Base-by-base conservation (phyloP, 805 yeast species). In the Blastobotrys terrestris region DNA sequence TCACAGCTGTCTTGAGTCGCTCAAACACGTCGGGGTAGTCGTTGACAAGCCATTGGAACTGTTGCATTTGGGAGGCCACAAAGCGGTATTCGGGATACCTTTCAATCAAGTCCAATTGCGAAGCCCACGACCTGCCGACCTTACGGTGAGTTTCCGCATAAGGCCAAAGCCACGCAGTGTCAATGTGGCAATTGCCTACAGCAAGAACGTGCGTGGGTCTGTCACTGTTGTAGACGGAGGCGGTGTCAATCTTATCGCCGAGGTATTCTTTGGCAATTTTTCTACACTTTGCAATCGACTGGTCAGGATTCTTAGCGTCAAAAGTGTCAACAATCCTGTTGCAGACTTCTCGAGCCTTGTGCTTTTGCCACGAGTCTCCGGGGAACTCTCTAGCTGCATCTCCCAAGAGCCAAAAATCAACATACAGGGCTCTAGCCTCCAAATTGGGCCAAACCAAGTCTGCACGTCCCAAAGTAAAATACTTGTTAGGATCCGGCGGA, bases 111-210 rank as follows among this genome's bases (percentile, higher is more conserved):
- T 88, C 84, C 49, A 92, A 73, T 71, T 92, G 99, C 7, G 96
- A 81, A 0, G 96, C 84, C 98, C 98, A 92, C 3, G 96, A 88
- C 58, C 99, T 78, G 2, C 91, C 96, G 52, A 92, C 81, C 65
- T 92, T 92, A 50, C 98, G 79, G 61, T 87, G 84, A 1, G 98
- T 89, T 67, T 94, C 97, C 2, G 96, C 97, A 74, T 85, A 92
- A n/a, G 97, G 98, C 99, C 99, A 92, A 54, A 90, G 75, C 99
- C 99, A 92, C 14, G 98, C 98, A 15, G 98, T 92, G 64, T 92
- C 99, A 60, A 91, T 91, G 67, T 91, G 98, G 67, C 98, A 94
- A 67, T 94, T 87, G 44, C 99, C 99, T 58, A 94, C 77, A 6
- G 87, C 96, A 67, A 74, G 85, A 8, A 91, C 96, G 31, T 63